Evolutionary conservation across 2,329 filamentous ascomycete species (phyloP).

Genomic region (Sporothrix pseudoabietina): DNA sequence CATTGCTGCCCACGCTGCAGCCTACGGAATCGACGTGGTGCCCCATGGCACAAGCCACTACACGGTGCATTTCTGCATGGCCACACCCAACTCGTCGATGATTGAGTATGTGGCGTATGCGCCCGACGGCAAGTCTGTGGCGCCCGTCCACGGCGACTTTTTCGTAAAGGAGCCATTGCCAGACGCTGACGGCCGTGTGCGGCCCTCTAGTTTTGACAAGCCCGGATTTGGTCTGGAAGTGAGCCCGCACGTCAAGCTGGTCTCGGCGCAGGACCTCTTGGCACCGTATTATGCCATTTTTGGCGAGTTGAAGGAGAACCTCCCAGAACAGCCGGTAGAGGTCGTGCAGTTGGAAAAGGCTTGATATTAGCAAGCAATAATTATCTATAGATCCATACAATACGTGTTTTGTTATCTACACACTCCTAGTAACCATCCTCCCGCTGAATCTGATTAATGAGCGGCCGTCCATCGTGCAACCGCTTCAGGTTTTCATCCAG

Average conservation of each 20-base stretch:
- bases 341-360: not conserved
- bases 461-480: conserved; percentile 26
- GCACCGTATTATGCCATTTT: conserved; percentile 51
- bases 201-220: conserved; percentile 77
- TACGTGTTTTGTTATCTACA: too few relatives aligned
- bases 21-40: conserved; percentile 91
- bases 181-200: conserved; percentile 71
- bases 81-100: conserved; percentile 89
- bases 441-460: conserved; percentile 33
- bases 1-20: conserved; percentile 82
- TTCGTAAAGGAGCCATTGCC: conserved; percentile 91
- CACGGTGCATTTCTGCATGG: conserved; percentile 94
- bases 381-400: not conserved
- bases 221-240: conserved; percentile 88
- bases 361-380: not conserved
- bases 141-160: conserved; percentile 88
- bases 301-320: conserved; percentile 25
- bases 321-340: not conserved
- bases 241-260: conserved; percentile 79
- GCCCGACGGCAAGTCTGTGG: conserved; percentile 82
- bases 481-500: conserved; percentile 45
- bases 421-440: conserved; percentile 32
- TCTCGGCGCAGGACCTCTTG: conserved; percentile 73
- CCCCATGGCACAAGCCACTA: conserved; percentile 92
- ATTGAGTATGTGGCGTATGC: conserved; percentile 96